These are phyloP conservation scores for Acer campestre DNA, from an alignment of 345 rosid genomes.

Conservation along the genomic window DNA sequence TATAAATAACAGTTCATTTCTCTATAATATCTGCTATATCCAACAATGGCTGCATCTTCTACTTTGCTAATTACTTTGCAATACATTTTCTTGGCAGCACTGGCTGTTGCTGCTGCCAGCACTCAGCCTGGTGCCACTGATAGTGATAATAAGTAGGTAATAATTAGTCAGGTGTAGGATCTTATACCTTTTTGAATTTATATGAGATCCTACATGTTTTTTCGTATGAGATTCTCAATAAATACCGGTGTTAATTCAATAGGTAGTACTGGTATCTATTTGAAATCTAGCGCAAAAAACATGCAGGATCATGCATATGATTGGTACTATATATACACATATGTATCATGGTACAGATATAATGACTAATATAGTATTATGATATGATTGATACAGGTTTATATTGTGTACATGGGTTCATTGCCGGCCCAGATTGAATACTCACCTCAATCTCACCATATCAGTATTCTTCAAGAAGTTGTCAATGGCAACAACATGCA, in stretches of 20 bases:
- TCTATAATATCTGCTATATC: no score
- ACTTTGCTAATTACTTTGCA: neutral
- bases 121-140: slow-evolving; percentile 1
- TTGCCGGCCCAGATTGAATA: slow-evolving; percentile 25
- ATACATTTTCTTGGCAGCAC: neutral
- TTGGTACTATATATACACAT: no score
- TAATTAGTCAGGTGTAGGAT: no score
- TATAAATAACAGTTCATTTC: neutral
- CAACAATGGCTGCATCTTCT: neutral
- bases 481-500: slow-evolving; percentile 23
- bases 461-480: slow-evolving; percentile 38
- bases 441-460: slow-evolving; percentile 31
- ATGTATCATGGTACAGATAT: no score
- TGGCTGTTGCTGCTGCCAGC: neutral
- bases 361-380: neutral
- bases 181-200: no score
- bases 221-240: no score
- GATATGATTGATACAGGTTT: slow-evolving; percentile 29
- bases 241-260: no score
- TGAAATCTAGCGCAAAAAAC: no score
- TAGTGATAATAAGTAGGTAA: slow-evolving; percentile 5
- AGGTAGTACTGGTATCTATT: no score
- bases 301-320: no score
- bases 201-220: no score
- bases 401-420: slow-evolving; percentile 48